phyloP scores from a whole-genome alignment of 805 yeast genomes.

The Kodamaea fukazawae region DNA sequence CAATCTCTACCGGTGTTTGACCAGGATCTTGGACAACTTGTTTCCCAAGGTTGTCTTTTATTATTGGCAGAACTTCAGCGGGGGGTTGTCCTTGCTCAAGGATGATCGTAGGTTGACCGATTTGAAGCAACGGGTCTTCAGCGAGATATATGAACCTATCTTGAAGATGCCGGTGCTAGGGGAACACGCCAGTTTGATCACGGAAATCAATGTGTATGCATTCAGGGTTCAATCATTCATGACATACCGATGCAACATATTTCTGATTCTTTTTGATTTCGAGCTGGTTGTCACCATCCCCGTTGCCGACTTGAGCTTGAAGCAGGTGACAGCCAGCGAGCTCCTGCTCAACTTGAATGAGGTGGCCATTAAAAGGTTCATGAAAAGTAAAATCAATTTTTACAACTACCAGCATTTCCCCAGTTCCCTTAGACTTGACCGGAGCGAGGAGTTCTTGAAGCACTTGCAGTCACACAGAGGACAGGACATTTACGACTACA shows the following conservation, averaged over 20 bases:
- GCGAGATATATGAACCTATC: background rate
- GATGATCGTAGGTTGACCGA: constrained; percentile 3
- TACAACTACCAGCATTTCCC: constrained; percentile 24
- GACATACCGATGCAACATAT: constrained; percentile 18
- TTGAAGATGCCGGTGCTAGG: constrained; percentile 1
- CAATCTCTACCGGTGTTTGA: constrained; percentile 15
- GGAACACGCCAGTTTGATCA: background rate
- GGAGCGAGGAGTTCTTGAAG: constrained; percentile 1
- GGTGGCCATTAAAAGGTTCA: constrained; percentile 21
- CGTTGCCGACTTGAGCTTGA: background rate
- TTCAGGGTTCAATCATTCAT: constrained; percentile 20
- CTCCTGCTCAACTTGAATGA: constrained; percentile 18
- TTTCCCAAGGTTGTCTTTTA: constrained; percentile 22
- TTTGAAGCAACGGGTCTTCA: constrained; percentile 1
- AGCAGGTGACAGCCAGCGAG: constrained; percentile 6
- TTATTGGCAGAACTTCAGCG: constrained; percentile 23
- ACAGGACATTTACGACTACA: constrained; percentile 13
- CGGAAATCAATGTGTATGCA: constrained; percentile 16
- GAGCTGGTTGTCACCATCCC: constrained; percentile 6
- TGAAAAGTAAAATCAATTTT: constrained; percentile 10
- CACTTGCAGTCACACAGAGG: background rate
- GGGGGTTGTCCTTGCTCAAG: constrained; percentile 16
- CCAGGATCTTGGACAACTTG: constrained; percentile 18
- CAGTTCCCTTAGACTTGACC: constrained; percentile 2
- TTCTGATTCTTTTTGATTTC: constrained; percentile 16